Base-by-base conservation (phyloP, 2,329 filamentous ascomycete genomes). In the Aspergillus nomiae region DNA sequence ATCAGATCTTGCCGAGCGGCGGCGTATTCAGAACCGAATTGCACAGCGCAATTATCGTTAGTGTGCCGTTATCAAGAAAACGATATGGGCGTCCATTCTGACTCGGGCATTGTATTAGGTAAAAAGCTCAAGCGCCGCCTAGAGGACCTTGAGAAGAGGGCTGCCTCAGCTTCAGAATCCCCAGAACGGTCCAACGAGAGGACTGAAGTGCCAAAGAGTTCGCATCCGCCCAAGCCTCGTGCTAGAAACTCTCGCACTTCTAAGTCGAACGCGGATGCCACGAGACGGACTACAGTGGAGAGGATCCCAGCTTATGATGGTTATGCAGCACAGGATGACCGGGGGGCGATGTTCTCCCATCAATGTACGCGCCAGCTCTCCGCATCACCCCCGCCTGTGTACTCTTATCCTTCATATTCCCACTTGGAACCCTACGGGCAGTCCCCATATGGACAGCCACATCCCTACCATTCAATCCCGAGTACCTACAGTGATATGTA, bases 1-100 rank as follows among this genome's bases (percentile, higher is more conserved):
- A 77, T 96, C 94, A 62, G 94, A 98, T 79, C 89, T 98, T 64
- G 94, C 94, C 58, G 94, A 98, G 82, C 89, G 95, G 75, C 86
- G 94, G 73, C 88, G 94, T 76, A 97, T 97, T 82, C 94, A 98
- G 82, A 98, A 98, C 83, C 89, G 94, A 71, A 97, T 98, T 85
- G 94, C 94, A 70, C 94, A 98, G 82, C 90, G 94, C 74, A 97
- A 97, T 84, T 97, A 97, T 83, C 93, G 93, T 96, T 84, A 77
- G 89, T 86, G 8, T 32, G 21, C 50, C 28, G 38, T 43, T 51
- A 7, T n/a, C n/a, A 56, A 46, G 28, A 26, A 19, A 51, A 24
- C 26, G 10, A 41, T 6, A 24, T 55, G 19, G n/a, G 21, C n/a
- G 2, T 26, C 3, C 38, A 10, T 38, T 38, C 51, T 55, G 21